These are phyloP conservation scores for Niveomyces coronatus DNA, from an alignment of 2,329 filamentous ascomycete species.

Conservation along the genomic window DNA sequence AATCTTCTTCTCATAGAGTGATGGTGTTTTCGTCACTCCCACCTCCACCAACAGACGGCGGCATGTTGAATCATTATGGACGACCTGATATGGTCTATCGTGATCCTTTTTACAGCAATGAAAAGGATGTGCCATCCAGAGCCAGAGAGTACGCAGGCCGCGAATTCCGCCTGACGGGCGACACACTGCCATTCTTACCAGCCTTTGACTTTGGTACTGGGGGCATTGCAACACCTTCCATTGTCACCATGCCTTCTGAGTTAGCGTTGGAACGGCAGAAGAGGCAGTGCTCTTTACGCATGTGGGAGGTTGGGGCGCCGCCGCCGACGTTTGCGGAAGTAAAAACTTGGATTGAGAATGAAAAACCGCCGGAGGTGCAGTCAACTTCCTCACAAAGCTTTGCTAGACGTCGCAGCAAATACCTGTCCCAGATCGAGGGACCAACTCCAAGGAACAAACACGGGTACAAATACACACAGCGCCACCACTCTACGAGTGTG, in stretches of 20 bases:
- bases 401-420: constrained; percentile 22
- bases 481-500: constrained; percentile 61
- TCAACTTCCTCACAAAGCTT: constrained; percentile 12
- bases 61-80: constrained; percentile 16
- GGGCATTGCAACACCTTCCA: neutral
- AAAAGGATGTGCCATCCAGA: constrained; percentile 70
- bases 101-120: constrained; percentile 75
- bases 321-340: constrained; percentile 68
- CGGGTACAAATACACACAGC: constrained; percentile 79
- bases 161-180: constrained; percentile 70
- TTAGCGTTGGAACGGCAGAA: constrained; percentile 3
- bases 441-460: constrained; percentile 74
- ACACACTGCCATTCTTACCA: constrained; percentile 68
- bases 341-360: constrained; percentile 16
- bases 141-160: constrained; percentile 76
- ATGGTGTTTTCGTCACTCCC: constrained; percentile 15
- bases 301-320: constrained; percentile 65
- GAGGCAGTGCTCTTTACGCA: constrained; percentile 30
- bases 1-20: neutral
- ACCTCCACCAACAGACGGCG: constrained; percentile 17
- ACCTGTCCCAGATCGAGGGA: constrained; percentile 76
- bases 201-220: constrained; percentile 57
- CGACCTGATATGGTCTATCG: constrained; percentile 67
- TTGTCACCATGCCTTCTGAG: neutral
- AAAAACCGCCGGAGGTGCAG: neutral